Base-by-base conservation (phyloP, 306 rosid genomes). In the Ammopiptanthus mongolicus region DNA sequence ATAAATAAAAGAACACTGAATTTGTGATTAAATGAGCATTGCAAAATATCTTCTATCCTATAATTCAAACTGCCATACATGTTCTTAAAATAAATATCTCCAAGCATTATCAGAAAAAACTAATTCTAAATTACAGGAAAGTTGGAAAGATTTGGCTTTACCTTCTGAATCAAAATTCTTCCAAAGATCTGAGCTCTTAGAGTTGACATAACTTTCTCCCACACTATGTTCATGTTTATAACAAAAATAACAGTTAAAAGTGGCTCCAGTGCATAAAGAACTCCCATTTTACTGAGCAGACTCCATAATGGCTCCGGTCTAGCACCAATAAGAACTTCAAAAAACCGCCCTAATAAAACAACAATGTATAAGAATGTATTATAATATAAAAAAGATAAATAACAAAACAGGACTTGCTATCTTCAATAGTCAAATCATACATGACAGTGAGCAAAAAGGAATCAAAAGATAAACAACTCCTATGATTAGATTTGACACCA, bases 201-300 rank as follows among this genome's bases (percentile, higher is more conserved):
- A 5, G 88, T 80, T 25, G 99, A 85, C 97, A 95, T 91, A 69
- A 95, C 94, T 82, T 90, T 95, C 79, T 91, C 97, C 99, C 99
- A 95, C 18, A 90, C 69, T 17, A 89, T 78, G 80, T 86, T 95
- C 97, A 95, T 82, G 81, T 92, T 95, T 58, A 83, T 80, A 71
- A 95, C 93, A 73, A 91, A 95, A 50, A 90, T 78, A 47, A 95
- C 79, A 1, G 97, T 91, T 25, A 90, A 82, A 84, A 95, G 34
- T 65, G 99, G 99, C 90, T 95, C 99, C 89, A 95, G 33, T 11
- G 96, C 97, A 78, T 95, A 95, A 75, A 90, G 78, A 31, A 90
- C 44, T 71, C 96, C 98, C 14, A 95, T 83, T 67, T 88, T 87
- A 83, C 97, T 79, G 29, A 95, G 96, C 83, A 95, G 77, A 68